Percentiles rank a stretch among this genome's conserved stretches.
These are phyloP conservation scores for Oryza coarctata DNA, from an alignment of 176 grass and related monocot species.

Conservation along the genomic window DNA sequence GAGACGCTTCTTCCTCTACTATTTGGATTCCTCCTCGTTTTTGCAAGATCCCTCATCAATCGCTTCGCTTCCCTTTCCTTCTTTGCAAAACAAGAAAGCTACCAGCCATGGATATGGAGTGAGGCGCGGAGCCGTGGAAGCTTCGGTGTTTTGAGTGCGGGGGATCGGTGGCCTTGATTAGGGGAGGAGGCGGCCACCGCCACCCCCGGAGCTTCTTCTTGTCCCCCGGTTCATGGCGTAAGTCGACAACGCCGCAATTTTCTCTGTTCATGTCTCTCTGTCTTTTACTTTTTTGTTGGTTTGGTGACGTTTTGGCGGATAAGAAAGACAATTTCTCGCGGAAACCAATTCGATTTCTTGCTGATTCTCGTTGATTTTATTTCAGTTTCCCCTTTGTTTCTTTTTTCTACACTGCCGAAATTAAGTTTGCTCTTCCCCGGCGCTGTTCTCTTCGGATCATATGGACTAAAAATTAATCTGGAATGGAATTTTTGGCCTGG, in stretches of 20 bases:
- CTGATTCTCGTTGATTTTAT: no score
- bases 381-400: no score
- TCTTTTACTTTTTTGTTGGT: no score
- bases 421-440: no score
- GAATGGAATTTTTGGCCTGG: no score
- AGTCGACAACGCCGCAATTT: background rate
- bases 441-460: no score
- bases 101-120: background rate
- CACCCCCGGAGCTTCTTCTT: background rate
- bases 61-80: background rate
- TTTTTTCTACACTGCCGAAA: no score
- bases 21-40: no score
- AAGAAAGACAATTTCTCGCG: background rate
- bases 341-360: background rate
- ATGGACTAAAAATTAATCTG: no score
- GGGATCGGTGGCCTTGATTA: background rate
- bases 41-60: no score
- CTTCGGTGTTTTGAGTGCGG: background rate
- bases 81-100: background rate
- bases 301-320: background rate
- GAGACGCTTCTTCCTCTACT: no score
- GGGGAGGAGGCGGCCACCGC: no score
- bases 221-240: background rate
- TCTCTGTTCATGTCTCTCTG: background rate
- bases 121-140: background rate